Conservation (phyloP, 2,329 filamentous ascomycete genomes). For the Curvularia lunata region DNA sequence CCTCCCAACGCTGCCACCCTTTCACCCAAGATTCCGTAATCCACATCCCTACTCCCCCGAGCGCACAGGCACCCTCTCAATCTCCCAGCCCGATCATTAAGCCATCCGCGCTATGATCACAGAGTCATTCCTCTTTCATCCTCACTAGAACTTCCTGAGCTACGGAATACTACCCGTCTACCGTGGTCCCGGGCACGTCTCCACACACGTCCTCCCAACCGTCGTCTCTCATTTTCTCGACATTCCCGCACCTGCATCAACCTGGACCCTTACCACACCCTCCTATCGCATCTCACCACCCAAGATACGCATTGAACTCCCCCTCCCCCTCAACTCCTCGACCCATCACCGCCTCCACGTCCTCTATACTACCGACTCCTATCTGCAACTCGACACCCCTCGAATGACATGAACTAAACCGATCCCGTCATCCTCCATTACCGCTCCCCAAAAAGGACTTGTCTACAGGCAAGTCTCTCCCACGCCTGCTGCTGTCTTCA, state of each 20-base stretch:
- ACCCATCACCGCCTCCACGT: constrained; percentile 25
- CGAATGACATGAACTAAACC: constrained; percentile 46
- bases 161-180: constrained; percentile 51
- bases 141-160: constrained; percentile 49
- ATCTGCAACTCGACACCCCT: constrained; percentile 13
- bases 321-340: constrained; percentile 33
- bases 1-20: constrained; percentile 32
- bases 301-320: constrained; percentile 46
- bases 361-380: constrained; percentile 23
- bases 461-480: constrained; percentile 26
- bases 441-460: constrained; percentile 26
- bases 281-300: constrained; percentile 44
- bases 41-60: constrained; percentile 47
- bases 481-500: no score
- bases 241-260: constrained; percentile 48
- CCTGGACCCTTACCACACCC: constrained; percentile 50
- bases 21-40: constrained; percentile 28
- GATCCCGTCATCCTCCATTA: constrained; percentile 14
- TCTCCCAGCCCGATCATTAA: constrained; percentile 46
- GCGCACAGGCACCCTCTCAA: constrained; percentile 45
- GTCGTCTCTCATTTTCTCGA: constrained; percentile 51
- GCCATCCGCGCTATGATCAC: constrained; percentile 49
- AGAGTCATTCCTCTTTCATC: constrained; percentile 47
- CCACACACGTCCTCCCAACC: constrained; percentile 51
- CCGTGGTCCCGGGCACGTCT: constrained; percentile 51